A percentile compares a stretch with the other conserved stretches of the same genome.
Evolutionary conservation across 2,329 filamentous ascomycete species (phyloP).

Genomic region (Aspergillus sp.): DNA sequence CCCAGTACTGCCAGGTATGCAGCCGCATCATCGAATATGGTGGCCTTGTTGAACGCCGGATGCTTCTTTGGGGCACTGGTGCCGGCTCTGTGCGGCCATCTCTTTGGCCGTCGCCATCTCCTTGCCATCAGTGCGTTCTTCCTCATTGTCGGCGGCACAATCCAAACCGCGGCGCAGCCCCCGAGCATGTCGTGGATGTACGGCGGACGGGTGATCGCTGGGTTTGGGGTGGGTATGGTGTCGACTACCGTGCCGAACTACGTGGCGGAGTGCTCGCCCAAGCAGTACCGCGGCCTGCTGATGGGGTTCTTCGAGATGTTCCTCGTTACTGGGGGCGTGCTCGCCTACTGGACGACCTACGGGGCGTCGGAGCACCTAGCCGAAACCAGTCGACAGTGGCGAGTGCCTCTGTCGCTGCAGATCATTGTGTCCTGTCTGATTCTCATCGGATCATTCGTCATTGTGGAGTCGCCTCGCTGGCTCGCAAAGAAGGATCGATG

Average conservation of each 20-base stretch:
- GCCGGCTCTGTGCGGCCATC: background rate
- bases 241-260: constrained; percentile 2
- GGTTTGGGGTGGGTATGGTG: constrained; percentile 1
- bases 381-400: constrained; percentile 1
- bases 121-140: background rate
- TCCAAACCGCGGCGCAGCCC: constrained; percentile 1
- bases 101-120: constrained; percentile 1
- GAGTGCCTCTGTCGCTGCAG: constrained; percentile 1
- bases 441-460: background rate
- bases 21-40: background rate
- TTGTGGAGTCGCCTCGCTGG: constrained; percentile 3
- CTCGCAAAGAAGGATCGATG: constrained; percentile 1
- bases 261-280: constrained; percentile 2
- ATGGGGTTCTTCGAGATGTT: constrained; percentile 5
- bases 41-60: background rate
- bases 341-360: constrained; percentile 4
- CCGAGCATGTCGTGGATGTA: constrained; percentile 1
- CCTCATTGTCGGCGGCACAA: background rate
- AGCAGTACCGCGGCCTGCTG: constrained; percentile 1
- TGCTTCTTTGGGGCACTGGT: constrained; percentile 2
- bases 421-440: background rate
- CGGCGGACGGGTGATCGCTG: background rate
- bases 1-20: background rate
- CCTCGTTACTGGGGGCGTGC: background rate
- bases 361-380: background rate